phyloP scores from a whole-genome alignment of 345 rosid species.

The Toxicodendron radicans region DNA sequence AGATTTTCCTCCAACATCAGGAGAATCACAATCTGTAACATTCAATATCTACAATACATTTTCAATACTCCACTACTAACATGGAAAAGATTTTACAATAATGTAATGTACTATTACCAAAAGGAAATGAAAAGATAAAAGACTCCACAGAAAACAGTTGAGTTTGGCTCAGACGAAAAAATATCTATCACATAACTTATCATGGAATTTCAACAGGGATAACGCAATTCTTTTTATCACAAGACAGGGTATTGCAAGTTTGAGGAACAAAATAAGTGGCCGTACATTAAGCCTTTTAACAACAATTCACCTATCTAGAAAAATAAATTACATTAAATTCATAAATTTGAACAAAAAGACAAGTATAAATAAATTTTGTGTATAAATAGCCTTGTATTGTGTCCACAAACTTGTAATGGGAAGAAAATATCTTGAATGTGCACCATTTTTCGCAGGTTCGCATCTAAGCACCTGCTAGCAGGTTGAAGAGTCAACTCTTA shows the following conservation, averaged over 20 bases:
- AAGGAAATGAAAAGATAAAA: neutral
- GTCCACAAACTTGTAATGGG: neutral
- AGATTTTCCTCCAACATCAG: neutral
- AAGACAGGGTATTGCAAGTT: neutral
- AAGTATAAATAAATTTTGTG: conserved; percentile 2
- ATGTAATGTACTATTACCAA: neutral
- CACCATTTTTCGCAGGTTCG: neutral
- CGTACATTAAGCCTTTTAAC: neutral
- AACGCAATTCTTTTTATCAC: neutral
- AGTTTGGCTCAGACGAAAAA: neutral
- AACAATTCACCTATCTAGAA: neutral
- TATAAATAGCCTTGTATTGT: neutral
- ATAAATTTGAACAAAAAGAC: neutral
- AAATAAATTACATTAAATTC: neutral
- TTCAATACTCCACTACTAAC: neutral
- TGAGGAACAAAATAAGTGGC: neutral
- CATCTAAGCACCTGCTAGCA: neutral
- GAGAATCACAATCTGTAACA: neutral
- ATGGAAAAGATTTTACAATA: neutral
- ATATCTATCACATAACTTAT: neutral
- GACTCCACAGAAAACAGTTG: neutral
- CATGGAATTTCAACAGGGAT: neutral
- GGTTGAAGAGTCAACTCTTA: conserved; percentile 6
- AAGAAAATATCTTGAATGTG: neutral
- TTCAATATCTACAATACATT: neutral